These are phyloP conservation scores for Ustilago loliicola DNA, from an alignment of 1,284 basidiomycete species.

Conservation along the genomic window DNA sequence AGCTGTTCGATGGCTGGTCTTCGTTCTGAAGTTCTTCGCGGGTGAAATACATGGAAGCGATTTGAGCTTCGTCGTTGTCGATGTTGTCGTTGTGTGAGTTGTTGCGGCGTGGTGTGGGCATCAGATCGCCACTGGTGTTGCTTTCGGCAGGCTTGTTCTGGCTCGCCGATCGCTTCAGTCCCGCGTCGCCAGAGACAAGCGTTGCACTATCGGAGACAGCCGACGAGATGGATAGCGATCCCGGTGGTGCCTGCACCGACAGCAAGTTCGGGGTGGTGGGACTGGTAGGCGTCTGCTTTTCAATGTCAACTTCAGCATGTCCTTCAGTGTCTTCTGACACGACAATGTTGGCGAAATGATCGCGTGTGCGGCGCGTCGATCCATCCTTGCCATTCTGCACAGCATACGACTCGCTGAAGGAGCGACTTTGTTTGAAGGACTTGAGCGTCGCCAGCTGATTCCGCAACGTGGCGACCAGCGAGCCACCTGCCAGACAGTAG, in stretches of 20 bases:
- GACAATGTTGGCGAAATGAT: neutral
- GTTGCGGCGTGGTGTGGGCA: neutral
- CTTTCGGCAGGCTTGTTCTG: neutral
- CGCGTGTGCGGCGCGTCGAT: slow-evolving; percentile 6
- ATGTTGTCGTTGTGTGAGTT: neutral
- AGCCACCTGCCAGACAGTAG: slow-evolving; percentile 25
- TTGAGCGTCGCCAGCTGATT: slow-evolving; percentile 31
- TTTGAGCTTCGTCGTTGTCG: slow-evolving; percentile 14
- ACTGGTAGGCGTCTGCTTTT: slow-evolving; percentile 16
- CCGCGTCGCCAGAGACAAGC: slow-evolving; percentile 15
- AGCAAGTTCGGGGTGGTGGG: slow-evolving; percentile 8
- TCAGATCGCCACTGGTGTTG: neutral
- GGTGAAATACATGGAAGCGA: slow-evolving; percentile 30
- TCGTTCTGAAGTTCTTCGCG: slow-evolving; percentile 30
- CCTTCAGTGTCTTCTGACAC: neutral
- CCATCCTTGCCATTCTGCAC: slow-evolving; percentile 4
- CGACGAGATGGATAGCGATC: slow-evolving; percentile 27
- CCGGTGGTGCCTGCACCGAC: slow-evolving; percentile 18
- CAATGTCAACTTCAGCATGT: slow-evolving; percentile 16
- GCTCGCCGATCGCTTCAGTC: slow-evolving; percentile 17
- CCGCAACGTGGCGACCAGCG: slow-evolving; percentile 24
- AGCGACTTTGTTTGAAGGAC: slow-evolving; percentile 28
- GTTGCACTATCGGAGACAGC: slow-evolving; percentile 25
- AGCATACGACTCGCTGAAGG: slow-evolving; percentile 30
- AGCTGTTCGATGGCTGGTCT: slow-evolving; percentile 26